phyloP scores from a whole-genome alignment of 352 stramenopile species.

The Paralagenidium karlingii region DNA sequence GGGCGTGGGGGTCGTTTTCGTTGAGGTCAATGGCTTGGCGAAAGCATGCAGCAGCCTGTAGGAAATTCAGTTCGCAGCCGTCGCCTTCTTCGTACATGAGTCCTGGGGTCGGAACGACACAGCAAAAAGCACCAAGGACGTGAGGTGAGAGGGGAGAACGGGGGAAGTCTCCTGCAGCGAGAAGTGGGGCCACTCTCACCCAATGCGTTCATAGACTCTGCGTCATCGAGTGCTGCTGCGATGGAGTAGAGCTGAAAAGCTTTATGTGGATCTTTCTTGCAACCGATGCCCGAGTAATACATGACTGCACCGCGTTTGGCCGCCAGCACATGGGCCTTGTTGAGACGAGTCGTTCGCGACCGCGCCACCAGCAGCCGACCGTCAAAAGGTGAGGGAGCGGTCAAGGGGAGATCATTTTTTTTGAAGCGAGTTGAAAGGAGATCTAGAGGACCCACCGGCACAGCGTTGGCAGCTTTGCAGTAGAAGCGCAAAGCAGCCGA shows the following conservation, averaged over 20 bases:
- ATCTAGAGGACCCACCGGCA: conserved; percentile 8
- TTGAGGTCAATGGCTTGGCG: conserved; percentile 24
- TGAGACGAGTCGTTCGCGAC: too few species aligned
- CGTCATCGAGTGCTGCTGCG: conserved; percentile 29
- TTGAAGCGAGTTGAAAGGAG: too few species aligned
- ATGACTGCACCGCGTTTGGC: conserved; percentile 46
- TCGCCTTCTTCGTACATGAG: conserved; percentile 75
- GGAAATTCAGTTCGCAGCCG: conserved; percentile 52
- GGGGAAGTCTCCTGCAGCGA: not conserved
- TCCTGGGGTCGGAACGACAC: conserved; percentile 5
- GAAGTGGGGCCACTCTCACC: conserved; percentile 13
- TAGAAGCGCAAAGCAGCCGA: conserved; percentile 44
- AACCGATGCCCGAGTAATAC: conserved; percentile 43
- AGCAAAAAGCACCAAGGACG: conserved; percentile 1
- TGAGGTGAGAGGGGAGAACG: not conserved
- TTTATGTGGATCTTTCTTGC: conserved; percentile 27
- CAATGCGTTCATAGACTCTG: conserved; percentile 55
- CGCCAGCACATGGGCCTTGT: conserved; percentile 22
- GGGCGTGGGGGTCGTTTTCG: conserved; percentile 23
- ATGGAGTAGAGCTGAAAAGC: conserved; percentile 41
- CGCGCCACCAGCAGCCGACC: too few species aligned
- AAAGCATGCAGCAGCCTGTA: conserved; percentile 37
- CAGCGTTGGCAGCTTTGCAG: conserved; percentile 25
- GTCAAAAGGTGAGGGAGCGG: too few species aligned
- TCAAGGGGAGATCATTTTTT: too few species aligned